These are phyloP conservation scores for Cryptococcus deneoformans DNA, from an alignment of 1,284 basidiomycete genomes.

Conservation along the genomic window DNA sequence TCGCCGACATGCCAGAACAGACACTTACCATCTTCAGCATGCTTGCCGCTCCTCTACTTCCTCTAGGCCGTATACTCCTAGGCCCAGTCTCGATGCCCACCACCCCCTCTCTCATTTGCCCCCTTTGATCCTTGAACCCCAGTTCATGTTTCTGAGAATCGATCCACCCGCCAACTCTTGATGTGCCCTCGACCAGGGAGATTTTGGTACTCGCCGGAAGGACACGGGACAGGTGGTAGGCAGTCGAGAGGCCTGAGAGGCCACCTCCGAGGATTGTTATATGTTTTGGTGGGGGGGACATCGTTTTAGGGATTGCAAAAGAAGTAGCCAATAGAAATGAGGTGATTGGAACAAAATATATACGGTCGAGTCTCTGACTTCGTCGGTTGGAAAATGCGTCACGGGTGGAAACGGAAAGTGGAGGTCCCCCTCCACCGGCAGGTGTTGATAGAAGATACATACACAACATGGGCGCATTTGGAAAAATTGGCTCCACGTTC, in stretches of 20 bases:
- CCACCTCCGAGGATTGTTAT: conserved; percentile 47
- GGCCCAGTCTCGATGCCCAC: conserved; percentile 78
- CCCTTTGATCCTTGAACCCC: conserved; percentile 13
- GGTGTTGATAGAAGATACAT: too few relatives aligned
- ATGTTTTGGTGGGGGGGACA: conserved; percentile 17
- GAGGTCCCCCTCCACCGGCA: background rate
- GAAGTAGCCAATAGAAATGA: background rate
- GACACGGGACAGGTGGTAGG: conserved; percentile 33
- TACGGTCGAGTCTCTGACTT: too few relatives aligned
- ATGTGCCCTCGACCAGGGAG: conserved; percentile 65
- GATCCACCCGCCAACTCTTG: conserved; percentile 81
- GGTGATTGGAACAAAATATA: too few relatives aligned
- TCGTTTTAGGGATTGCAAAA: background rate
- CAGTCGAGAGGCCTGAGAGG: conserved; percentile 44
- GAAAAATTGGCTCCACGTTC: too few relatives aligned
- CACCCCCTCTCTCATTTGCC: conserved; percentile 36
- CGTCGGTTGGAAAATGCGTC: background rate
- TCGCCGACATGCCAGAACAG: too few relatives aligned
- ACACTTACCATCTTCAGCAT: conserved; percentile 73
- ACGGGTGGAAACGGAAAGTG: background rate
- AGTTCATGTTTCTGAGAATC: conserved; percentile 58
- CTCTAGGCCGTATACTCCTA: conserved; percentile 72
- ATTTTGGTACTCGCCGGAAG: conserved; percentile 48
- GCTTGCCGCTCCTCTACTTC: conserved; percentile 54
- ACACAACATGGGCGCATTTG: too few relatives aligned